Evolutionary conservation across 805 yeast genomes (phyloP), one percentile per base, ranked within the genome.

Genomic region (Priceomyces fermenticarens): DNA sequence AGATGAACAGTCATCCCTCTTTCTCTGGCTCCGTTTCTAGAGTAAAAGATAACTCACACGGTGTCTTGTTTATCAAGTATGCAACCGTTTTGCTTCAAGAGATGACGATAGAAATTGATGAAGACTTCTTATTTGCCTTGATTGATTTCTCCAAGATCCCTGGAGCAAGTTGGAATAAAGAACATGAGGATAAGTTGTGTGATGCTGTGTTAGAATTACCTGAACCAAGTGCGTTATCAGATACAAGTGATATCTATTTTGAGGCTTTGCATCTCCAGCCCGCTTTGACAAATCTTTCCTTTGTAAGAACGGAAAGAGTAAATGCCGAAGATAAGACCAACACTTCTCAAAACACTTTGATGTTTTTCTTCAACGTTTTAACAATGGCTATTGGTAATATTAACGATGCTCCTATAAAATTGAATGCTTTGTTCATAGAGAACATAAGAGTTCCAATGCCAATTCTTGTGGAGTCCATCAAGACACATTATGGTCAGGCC

Each of bases 351-450:
- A 83, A 81, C 48, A 71, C 93, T 0, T 58, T 90, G 37, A 77
- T 83, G 76, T 85, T 86, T 59, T 80, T 88, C 47, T 72, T 88
- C 49, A 88, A 93, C 58, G 81, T 91, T 30, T 68, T 93, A 44
- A 89, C 97, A 0, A 90, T 91, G 97, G 96, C 99, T 0, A 79
- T 93, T 47, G 99, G 98, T 17, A 93, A 91, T 59, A 87, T 95
- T 45, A 91, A 91, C 57, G 97, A 93, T 62, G 99, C 99, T 0
- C 98, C 98, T 1, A 86, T 93, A 33, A 78, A 85, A 54, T 67
- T 93, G 58, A 88, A 91, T 54, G 89, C 98, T 0, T 71, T 95
- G 50, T 75, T 88, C 44, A 75, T 91, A 57, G 97, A 89, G 52
- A 93, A 93, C 57, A 81, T 90, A 10, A 75, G 97, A 44, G 95